phyloP scores from a whole-genome alignment of 352 stramenopile species.

The Phytophthora megakarya region DNA sequence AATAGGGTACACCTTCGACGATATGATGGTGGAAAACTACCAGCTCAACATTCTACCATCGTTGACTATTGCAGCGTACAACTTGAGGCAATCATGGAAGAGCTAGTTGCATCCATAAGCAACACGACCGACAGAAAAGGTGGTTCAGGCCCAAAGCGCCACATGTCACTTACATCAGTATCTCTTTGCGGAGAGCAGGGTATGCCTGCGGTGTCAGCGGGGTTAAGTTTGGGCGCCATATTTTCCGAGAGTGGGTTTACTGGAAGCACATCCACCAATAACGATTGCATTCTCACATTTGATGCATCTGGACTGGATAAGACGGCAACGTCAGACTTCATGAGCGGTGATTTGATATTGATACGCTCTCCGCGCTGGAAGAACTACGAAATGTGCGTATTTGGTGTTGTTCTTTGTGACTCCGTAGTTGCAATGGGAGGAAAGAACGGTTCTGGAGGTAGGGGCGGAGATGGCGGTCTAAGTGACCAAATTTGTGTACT shows the following conservation, averaged over 20 bases:
- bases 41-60: constrained; percentile 49
- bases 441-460: constrained; percentile 15
- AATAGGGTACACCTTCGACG: constrained; percentile 33
- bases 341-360: constrained; percentile 65
- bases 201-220: constrained; percentile 24
- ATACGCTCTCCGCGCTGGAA: constrained; percentile 69
- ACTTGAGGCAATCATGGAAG: constrained; percentile 71
- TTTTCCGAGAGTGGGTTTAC: constrained; percentile 79
- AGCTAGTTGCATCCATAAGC: constrained; percentile 63
- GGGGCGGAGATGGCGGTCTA: constrained; percentile 5
- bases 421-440: constrained; percentile 59
- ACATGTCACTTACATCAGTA: constrained; percentile 56
- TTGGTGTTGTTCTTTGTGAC: constrained; percentile 75
- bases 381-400: constrained; percentile 54
- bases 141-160: constrained; percentile 28
- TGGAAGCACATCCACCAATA: constrained; percentile 38
- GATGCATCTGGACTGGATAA: constrained; percentile 28
- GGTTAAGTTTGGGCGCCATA: constrained; percentile 58
- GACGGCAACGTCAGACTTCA: constrained; percentile 46
- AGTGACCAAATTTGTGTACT: constrained; percentile 70
- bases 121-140: constrained; percentile 43
- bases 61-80: constrained; percentile 64
- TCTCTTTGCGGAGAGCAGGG: constrained; percentile 50
- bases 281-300: constrained; percentile 75
- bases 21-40: constrained; percentile 44